Conservation (phyloP, 2,329 filamentous ascomycete genomes). For the Calonectria henricotiae region DNA sequence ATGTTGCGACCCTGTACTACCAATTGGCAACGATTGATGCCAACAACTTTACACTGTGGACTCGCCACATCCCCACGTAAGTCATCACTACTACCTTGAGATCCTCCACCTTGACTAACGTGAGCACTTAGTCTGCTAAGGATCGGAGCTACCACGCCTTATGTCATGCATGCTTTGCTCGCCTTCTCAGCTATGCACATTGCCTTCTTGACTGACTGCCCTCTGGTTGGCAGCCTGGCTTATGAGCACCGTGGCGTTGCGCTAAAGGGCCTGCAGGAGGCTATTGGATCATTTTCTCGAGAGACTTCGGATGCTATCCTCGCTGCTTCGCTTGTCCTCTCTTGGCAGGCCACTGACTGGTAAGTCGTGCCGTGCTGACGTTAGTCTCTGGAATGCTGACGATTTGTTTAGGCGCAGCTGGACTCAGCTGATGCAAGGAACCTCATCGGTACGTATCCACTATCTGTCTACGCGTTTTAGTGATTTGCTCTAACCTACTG, state of each 20-base stretch:
- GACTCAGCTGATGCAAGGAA: constrained; percentile 93
- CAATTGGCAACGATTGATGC: constrained; percentile 85
- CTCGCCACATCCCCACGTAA: constrained; percentile 92
- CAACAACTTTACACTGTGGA: constrained; percentile 92
- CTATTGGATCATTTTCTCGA: constrained; percentile 87
- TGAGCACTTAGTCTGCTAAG: constrained; percentile 68
- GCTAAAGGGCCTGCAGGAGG: constrained; percentile 89
- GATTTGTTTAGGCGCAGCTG: constrained; percentile 82
- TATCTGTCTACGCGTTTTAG: not conserved
- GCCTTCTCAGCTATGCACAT: constrained; percentile 97
- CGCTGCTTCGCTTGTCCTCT: constrained; percentile 91
- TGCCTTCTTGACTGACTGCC: constrained; percentile 89
- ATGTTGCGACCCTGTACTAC: constrained; percentile 88
- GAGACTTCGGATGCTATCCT: constrained; percentile 93
- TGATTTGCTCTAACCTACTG: constrained; percentile 42
- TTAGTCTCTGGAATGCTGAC: constrained; percentile 42
- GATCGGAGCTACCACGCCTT: constrained; percentile 85
- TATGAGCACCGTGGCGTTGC: constrained; percentile 91
- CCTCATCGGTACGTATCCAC: constrained; percentile 81
- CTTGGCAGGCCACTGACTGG: constrained; percentile 98
- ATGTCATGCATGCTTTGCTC: constrained; percentile 94
- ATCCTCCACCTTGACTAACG: constrained; percentile 38
- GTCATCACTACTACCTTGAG: constrained; percentile 56
- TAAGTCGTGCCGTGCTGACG: constrained; percentile 64
- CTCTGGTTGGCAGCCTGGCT: constrained; percentile 88